Evolutionary conservation across 306 rosid species (phyloP), one percentile per base, ranked within the genome.

Genomic region (Cotoneaster glaucophyllus): DNA sequence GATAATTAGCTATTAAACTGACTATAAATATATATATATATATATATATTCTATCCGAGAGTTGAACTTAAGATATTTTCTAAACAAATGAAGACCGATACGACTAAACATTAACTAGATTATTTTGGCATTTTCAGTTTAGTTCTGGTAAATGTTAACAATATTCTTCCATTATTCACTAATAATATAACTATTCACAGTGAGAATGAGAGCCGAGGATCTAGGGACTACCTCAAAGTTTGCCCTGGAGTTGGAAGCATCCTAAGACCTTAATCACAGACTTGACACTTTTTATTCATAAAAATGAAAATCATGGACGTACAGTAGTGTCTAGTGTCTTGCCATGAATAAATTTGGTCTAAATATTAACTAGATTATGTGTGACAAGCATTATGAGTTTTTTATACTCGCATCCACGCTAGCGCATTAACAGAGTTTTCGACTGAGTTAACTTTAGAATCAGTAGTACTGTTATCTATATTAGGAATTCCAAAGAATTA

Each of bases 171-270:
- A 0, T 11, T 34, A n/a, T 34, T n/a, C 58, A 4, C 8, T 3
- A 11, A 11, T 7, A 57, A 22, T 8, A 1, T 21, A 22, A 24
- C 24, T 21, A 13, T 70, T 37, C 21, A 28, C 17, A 3, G 39
- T 28, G 73, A 76, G 66, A 76, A 66, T 34, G 73, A 18, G 72
- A 52, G 43, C 73, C 73, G 54, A 76, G 64, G 57, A 66, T 66
- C 64, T 53, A 66, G 66, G 73, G 65, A 76, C 6, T 48, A 66
- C 34, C 37, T 75, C 34, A 75, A 61, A 39, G 77, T 59, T 39
- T 41, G 41, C 10, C 19, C 43, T 13, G 11, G 32, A 8, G 18
- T 24, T 14, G 8, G 54, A 24, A 45, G 34, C 10, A 22, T 22
- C 50, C 53, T 71, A 56, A 53, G 21, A 32, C 14, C 52, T 52